Percentiles rank a stretch among this genome's conserved stretches.
Conservation (phyloP, 78 protist species). For the Dictyostelium firmibasis region DNA sequence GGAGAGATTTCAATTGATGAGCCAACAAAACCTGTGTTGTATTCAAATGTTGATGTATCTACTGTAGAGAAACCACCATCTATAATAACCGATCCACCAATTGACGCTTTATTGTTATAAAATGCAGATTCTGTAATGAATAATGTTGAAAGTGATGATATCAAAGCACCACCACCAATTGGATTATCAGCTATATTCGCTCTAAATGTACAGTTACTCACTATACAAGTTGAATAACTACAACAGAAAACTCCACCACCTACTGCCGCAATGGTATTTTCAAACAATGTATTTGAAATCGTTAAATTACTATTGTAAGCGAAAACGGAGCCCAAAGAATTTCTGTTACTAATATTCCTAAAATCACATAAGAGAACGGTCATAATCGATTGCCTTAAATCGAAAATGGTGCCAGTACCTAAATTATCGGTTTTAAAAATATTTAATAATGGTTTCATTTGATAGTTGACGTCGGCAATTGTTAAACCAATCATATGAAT, state of each 20-base stretch:
- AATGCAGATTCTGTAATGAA: not conserved
- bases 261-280: not conserved
- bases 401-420: not conserved
- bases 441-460: not conserved
- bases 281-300: not conserved
- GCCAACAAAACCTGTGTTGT: not conserved
- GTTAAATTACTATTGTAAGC: not conserved
- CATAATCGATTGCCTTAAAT: not conserved
- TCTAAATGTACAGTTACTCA: not conserved
- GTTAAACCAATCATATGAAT: constrained; percentile 7
- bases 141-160: not conserved
- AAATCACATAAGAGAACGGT: not conserved
- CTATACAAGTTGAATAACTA: not conserved
- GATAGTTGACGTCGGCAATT: not conserved
- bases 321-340: not conserved
- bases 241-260: constrained; percentile 9
- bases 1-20: not conserved
- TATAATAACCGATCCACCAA: not conserved
- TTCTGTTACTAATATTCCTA: not conserved
- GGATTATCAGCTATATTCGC: not conserved
- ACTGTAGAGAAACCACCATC: constrained; percentile 16
- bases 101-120: not conserved
- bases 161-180: constrained; percentile 10
- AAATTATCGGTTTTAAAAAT: not conserved
- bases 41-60: not conserved